Evolutionary conservation across 352 stramenopile genomes (phyloP).

Genomic region (Phytopythium montanum): DNA sequence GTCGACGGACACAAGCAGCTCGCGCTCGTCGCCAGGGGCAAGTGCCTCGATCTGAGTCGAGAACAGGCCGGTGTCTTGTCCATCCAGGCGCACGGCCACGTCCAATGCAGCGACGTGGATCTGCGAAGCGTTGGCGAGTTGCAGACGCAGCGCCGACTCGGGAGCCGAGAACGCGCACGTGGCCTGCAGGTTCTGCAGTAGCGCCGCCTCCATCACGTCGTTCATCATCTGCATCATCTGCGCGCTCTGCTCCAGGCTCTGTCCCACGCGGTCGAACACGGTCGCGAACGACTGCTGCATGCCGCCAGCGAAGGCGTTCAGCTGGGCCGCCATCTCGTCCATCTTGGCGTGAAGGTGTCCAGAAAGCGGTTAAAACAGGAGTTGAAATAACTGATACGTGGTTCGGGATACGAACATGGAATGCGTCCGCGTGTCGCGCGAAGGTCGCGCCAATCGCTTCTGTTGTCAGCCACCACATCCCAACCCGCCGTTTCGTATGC

Average conservation of each 20-base stretch:
- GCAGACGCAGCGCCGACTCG: slow-evolving; percentile 19
- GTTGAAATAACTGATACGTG: neutral
- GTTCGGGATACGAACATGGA: no score
- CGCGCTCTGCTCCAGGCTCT: slow-evolving; percentile 62
- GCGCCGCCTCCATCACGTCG: slow-evolving; percentile 69
- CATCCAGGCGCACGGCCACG: slow-evolving; percentile 16
- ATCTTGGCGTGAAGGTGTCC: slow-evolving; percentile 20
- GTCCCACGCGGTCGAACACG: slow-evolving; percentile 61
- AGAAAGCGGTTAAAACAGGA: no score
- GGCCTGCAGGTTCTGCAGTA: slow-evolving; percentile 62
- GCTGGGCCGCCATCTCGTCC: slow-evolving; percentile 67
- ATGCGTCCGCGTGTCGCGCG: no score
- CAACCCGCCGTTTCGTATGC: neutral
- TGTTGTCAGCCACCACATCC: no score
- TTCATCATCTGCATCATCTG: slow-evolving; percentile 86
- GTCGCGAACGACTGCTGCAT: slow-evolving; percentile 72
- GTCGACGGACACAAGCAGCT: slow-evolving; percentile 26
- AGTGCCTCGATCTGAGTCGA: slow-evolving; percentile 22
- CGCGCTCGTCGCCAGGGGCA: slow-evolving; percentile 14
- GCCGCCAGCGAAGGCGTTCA: slow-evolving; percentile 50
- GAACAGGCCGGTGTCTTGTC: slow-evolving; percentile 11
- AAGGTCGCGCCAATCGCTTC: no score
- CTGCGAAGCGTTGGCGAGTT: slow-evolving; percentile 51
- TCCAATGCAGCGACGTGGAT: slow-evolving; percentile 38
- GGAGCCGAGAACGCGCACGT: slow-evolving; percentile 18